Evolutionary conservation across 2,329 filamentous ascomycete species (phyloP), one percentile per base, ranked within the genome.

Genomic region (Pestalotiopsis sp.): DNA sequence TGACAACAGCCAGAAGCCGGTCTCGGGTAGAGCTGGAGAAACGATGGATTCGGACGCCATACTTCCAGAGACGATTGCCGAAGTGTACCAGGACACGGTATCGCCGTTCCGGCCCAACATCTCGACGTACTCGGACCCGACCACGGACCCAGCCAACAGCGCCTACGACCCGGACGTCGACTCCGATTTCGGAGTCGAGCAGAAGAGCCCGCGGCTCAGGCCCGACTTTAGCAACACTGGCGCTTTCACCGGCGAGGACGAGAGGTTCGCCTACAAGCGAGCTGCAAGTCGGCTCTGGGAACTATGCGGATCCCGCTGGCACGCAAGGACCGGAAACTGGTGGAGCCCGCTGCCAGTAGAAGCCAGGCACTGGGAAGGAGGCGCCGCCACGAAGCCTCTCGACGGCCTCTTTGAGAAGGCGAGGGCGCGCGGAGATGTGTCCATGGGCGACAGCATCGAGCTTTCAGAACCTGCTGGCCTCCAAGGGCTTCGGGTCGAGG

Each of bases 231-330:
- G 83, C 63, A 89, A 90, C 70, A 86, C 90, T 0, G 82, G 84
- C 11, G 88, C 87, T 0, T 92, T 95, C 73, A 94, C 91, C 0
- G 93, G 93, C 13, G 91, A 94, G 76, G 93, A 95, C 76, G 92
- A 95, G 77, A 84, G 88, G 13, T 96, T 96, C 76, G 92, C 92
- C 0, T 94, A 94, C 73, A 93, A 93, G 78, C 85, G 93, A 26
- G 93, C 92, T 1, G 84, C 88, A 57, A 93, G 90, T 71, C 83
- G 93, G n/a, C 81, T 96, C 3, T 96, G 92, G 92, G 92, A 96
- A 79, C 88, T 96, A 76, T 95, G 92, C 77, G 88, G 91, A 20
- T 83, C 82, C 48, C 82, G 86, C 69, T 95, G 92, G 92, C 93
- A 93, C 81, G 84, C 84, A 2, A 81, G 91, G 60, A 81, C 80